These are phyloP conservation scores for Cyclotella atomus DNA, from an alignment of 108 stramenopile genomes.

Conservation along the genomic window DNA sequence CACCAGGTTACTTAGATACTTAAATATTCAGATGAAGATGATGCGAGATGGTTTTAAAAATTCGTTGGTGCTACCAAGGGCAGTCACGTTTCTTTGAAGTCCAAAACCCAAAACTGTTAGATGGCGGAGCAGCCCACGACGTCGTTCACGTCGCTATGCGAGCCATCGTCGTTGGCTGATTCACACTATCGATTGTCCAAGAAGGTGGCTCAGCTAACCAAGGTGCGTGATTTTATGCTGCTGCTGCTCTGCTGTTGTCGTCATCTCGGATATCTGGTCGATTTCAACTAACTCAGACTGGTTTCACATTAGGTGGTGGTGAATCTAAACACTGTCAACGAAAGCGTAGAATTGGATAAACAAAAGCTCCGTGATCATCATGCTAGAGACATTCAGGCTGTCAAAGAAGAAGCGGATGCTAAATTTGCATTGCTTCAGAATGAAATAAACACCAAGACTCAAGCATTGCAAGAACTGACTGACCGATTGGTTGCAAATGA, in stretches of 20 bases:
- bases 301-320: conserved; percentile 10
- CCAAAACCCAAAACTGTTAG: too few relatives aligned
- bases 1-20: too few relatives aligned
- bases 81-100: too few relatives aligned
- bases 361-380: conserved; percentile 12
- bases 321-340: conserved; percentile 31
- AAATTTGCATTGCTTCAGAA: conserved; percentile 13
- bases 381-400: conserved; percentile 5
- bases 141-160: too few relatives aligned
- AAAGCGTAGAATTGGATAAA: conserved; percentile 28
- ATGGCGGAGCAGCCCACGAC: too few relatives aligned
- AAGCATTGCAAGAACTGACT: conserved; percentile 14
- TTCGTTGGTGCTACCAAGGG: too few relatives aligned
- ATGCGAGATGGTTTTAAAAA: too few relatives aligned
- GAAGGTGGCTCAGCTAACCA: conserved; percentile 41
- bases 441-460: conserved; percentile 13
- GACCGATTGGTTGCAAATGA: conserved; percentile 9
- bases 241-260: background rate
- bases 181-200: conserved; percentile 33
- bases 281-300: background rate
- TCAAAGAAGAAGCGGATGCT: conserved; percentile 18
- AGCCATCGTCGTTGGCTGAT: conserved; percentile 12
- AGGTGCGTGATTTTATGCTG: background rate
- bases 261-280: too few relatives aligned
- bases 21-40: too few relatives aligned